Base-by-base conservation (phyloP, 2,329 filamentous ascomycete species). In the Aspergillus hiratsukae region DNA sequence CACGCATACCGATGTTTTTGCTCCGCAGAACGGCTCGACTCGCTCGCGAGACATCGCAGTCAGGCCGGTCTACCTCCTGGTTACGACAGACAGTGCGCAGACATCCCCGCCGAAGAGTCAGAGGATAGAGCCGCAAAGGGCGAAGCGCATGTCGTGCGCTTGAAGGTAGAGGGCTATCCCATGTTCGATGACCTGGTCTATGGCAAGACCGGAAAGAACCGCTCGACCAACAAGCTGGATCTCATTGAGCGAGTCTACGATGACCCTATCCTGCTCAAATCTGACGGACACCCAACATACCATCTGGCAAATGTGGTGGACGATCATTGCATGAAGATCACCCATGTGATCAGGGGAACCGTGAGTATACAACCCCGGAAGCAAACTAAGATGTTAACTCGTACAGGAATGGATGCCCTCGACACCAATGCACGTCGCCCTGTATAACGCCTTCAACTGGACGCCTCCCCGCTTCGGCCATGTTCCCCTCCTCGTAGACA, bases 291-390 rank as follows among this genome's bases (percentile, higher is more conserved):
- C 61, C 94, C 94, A 0, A 99, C 95, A 0, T 99, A 99, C 69
- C 94, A 99, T 73, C 87, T 99, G 59, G 94, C 94, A 4, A 99
- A 97, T 68, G 93, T 99, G 8, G 87, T 99, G 4, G 94, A 99
- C 69, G 94, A 99, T 68, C 90, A 97, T 72, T 80, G 88, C 58
- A 99, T 99, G 94, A 78, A 90, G 58, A 95, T 99, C 63, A 97
- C 92, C 0, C 93, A 97, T 73, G 94, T 99, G 14, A 89, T 99
- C 57, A 87, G 94, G 45, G 94, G 93, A 53, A 87, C 88, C 27
- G 87, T 89, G 75, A 66, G 82, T 73, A 3, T 27, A 31, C 28
- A 53, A 21, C 2, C 27, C 51, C 35, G 11, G 23, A 14, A 25
- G 14, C 23, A 11, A 7, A 46, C 10, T 14, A 4, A 14, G 10